Evolutionary conservation across 140 eudicot species (phyloP).

Genomic region (Anethum foeniculum): DNA sequence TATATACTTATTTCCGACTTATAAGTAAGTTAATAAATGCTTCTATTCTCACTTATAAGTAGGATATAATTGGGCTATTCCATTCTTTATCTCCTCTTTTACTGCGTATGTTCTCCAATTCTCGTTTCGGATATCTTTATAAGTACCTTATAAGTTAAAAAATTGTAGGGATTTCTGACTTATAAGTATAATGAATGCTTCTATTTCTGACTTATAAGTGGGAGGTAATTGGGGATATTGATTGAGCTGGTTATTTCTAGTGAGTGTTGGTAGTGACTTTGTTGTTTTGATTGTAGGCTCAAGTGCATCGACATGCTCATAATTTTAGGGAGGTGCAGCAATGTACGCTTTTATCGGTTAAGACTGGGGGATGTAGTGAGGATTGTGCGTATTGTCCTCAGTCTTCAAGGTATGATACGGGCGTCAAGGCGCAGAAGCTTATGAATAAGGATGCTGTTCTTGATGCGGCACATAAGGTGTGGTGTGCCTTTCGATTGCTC

Average conservation of each 20-base stretch:
- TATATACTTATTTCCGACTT: too few relatives aligned
- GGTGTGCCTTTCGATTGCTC: background rate
- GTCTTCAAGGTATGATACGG: slow-evolving; percentile 83
- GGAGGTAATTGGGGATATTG: too few relatives aligned
- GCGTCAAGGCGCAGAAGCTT: slow-evolving; percentile 77
- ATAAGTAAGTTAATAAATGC: too few relatives aligned
- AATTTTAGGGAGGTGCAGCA: slow-evolving; percentile 98
- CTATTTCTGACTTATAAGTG: too few relatives aligned
- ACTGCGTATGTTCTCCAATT: slow-evolving; percentile 21
- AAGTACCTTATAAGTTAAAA: too few relatives aligned
- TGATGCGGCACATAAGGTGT: slow-evolving; percentile 90
- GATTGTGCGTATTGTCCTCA: slow-evolving; percentile 98
- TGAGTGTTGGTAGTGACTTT: too few relatives aligned
- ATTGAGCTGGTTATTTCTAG: too few relatives aligned
- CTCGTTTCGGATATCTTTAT: too few relatives aligned
- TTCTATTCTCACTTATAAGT: too few relatives aligned
- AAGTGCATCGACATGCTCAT: slow-evolving; percentile 97
- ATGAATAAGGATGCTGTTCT: slow-evolving; percentile 76
- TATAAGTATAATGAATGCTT: too few relatives aligned
- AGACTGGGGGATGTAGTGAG: slow-evolving; percentile 98
- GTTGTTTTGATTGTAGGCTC: slow-evolving; percentile 49
- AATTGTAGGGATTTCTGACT: too few relatives aligned
- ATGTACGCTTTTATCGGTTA: slow-evolving; percentile 86
- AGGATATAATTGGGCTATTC: too few relatives aligned
- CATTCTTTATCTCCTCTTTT: slow-evolving; percentile 89